phyloP scores from a whole-genome alignment of 2,329 filamentous ascomycete genomes.

The Dactylellina leptospora region DNA sequence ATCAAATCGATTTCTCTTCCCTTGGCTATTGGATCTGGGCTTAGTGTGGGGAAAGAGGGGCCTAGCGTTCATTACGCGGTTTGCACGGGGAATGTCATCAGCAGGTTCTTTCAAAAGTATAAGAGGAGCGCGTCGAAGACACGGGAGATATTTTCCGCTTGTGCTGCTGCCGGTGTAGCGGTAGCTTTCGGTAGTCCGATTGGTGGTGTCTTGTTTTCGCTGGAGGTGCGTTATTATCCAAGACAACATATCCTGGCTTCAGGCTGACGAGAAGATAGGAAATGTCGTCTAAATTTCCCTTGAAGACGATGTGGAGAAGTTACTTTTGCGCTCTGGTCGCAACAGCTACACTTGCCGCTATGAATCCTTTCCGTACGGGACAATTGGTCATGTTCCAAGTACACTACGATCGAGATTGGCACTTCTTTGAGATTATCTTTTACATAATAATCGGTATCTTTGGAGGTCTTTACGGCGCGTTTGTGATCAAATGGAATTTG shows the following conservation, averaged over 20 bases:
- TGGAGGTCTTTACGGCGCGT: slow-evolving; percentile 91
- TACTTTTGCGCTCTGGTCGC: slow-evolving; percentile 98
- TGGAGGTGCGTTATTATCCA: slow-evolving; percentile 68
- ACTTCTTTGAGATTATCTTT: slow-evolving; percentile 95
- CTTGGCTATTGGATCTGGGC: slow-evolving; percentile 88
- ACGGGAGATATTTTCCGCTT: slow-evolving; percentile 91
- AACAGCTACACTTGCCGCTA: slow-evolving; percentile 87
- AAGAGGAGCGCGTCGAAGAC: slow-evolving; percentile 91
- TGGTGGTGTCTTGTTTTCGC: slow-evolving; percentile 91
- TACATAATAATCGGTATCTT: slow-evolving; percentile 92
- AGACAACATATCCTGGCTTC: background rate
- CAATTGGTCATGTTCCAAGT: slow-evolving; percentile 99
- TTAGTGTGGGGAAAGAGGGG: slow-evolving; percentile 96
- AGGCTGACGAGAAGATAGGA: slow-evolving; percentile 65
- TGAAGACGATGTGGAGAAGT: slow-evolving; percentile 97
- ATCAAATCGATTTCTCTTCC: slow-evolving; percentile 95
- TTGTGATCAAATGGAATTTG: slow-evolving; percentile 98
- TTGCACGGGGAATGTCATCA: slow-evolving; percentile 96
- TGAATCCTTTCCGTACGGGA: slow-evolving; percentile 97
- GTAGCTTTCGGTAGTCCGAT: slow-evolving; percentile 98
- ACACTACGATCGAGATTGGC: slow-evolving; percentile 93
- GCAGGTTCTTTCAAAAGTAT: slow-evolving; percentile 90
- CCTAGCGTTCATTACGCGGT: slow-evolving; percentile 99
- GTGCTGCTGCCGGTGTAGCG: slow-evolving; percentile 90
- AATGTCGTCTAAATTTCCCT: slow-evolving; percentile 94